Evolutionary conservation across 164 flowering plant species (phyloP), one percentile per base, ranked within the genome.

Genomic region (Stephania cephalantha): DNA sequence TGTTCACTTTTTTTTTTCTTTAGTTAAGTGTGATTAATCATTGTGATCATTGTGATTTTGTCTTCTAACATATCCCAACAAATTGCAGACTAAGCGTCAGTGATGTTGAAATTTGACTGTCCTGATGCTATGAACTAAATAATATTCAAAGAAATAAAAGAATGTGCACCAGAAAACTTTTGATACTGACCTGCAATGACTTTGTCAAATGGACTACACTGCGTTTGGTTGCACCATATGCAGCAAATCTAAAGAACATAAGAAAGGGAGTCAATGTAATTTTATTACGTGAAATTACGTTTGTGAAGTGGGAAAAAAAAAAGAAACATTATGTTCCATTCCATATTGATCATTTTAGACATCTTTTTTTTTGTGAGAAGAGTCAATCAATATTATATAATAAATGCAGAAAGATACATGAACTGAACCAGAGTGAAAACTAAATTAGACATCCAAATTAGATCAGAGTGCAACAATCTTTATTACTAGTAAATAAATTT

Each of bases 181-280:
- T 35, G 25, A 42, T 29, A 77, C 65, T 31, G 69, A 87, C 98
- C 92, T 94, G 98, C 70, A 94, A 83, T 77, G 98, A 94, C 80
- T 94, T 94, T 31, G 98, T 92, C 78, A 94, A 79, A 86, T 94
- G 98, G 79, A 94, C 97, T 82, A 94, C 98, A 84, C 98, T 91
- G 9, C 98, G 91, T 77, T 92, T 94, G 18, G 98, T 94, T 65
- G 97, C 97, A 45, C 98, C 98, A 77, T 94, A 94, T 70, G 98
- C 98, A 71, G 97, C 97, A 89, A 92, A 94, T 77, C 98, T 94
- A 79, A 75, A 20, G 50, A 69, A 71, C 5, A 76, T 52, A 71
- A 76, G 61, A 73, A 74, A 81, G 29, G 22, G 73, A n/a, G 1
- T 79, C 48, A 66, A 71, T 13, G 22, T 31, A 70, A 58, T 35